phyloP scores from a whole-genome alignment of 768 basidiomycete genomes.

The Trametes cinnabarina region DNA sequence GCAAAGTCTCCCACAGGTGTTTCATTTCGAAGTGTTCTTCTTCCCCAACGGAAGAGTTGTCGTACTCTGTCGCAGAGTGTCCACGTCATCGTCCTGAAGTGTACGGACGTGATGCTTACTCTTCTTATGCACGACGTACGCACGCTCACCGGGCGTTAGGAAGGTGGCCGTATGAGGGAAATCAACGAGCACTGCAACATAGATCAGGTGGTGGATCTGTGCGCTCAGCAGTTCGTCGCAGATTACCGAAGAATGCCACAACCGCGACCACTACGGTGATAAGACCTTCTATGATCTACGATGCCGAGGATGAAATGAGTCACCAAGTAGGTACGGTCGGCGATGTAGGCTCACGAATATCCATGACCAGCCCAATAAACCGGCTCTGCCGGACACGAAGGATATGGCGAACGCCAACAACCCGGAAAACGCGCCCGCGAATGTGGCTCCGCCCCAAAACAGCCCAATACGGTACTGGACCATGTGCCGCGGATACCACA shows the following conservation, averaged over 20 bases:
- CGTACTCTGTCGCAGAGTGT: slow-evolving; percentile 39
- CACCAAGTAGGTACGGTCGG: neutral
- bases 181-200: slow-evolving; percentile 51
- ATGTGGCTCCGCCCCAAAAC: slow-evolving; percentile 29
- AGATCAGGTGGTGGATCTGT: slow-evolving; percentile 6
- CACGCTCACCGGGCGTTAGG: slow-evolving; percentile 56
- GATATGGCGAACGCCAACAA: slow-evolving; percentile 36
- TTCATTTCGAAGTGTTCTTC: slow-evolving; percentile 56
- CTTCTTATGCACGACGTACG: slow-evolving; percentile 35
- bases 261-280: slow-evolving; percentile 53
- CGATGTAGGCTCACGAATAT: slow-evolving; percentile 28
- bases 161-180: slow-evolving; percentile 58
- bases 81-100: too few species aligned
- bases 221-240: too few species aligned
- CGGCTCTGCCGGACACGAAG: slow-evolving; percentile 33
- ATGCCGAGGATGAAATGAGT: slow-evolving; percentile 35
- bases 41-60: slow-evolving; percentile 54
- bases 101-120: neutral
- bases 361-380: slow-evolving; percentile 34
- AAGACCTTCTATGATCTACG: slow-evolving; percentile 49
- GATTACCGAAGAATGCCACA: slow-evolving; percentile 20
- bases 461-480: slow-evolving; percentile 28
- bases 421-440: slow-evolving; percentile 30
- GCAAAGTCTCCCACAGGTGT: slow-evolving; percentile 51
- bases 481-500: slow-evolving; percentile 32